Evolutionary conservation across 75 land plant species (phyloP), one percentile per base, ranked within the genome.

Genomic region (Pinus tabuliformis): DNA sequence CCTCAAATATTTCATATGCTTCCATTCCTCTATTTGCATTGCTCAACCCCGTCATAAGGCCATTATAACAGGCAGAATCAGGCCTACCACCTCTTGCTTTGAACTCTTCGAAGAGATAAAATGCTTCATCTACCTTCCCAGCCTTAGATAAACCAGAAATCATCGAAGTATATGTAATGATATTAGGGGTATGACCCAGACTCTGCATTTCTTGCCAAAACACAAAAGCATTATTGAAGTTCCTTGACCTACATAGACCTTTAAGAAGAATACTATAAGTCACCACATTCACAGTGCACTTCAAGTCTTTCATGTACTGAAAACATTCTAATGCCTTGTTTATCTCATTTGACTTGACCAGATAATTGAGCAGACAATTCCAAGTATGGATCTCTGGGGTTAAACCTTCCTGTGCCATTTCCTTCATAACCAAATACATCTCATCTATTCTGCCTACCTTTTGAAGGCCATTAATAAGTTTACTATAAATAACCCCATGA

Each of bases 401-500:
- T 79, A 73, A 91, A 64, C 87, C 89, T 75, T 82, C 86, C 75
- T 83, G 86, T 86, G 83, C 91, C 91, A 92, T 84, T 72, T 90
- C 93, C 78, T 86, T 87, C 84, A 90, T 73, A 45, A 45, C 8
- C 49, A 45, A 45, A 45, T 45, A 45, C 37, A 79, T 58, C 18
- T 28, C 78, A 59, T 88, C 91, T 75, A 88, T 84, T 70, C 91
- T 86, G 12, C 95, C 95, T 37, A 84, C 85, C 74, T 90, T 90
- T 21, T 89, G 91, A 63, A 88, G 88, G 20, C 95, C 95, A 83
- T 92, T 91, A 57, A 92, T 81, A 16, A 92, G 86, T 64, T 91
- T 90, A 57, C 87, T 88, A 72, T 54, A 21, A 83, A 77, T 72
- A 87, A 88, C 42, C 95, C 90, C 13, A 94, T 74, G 26, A 16